Evolutionary conservation across 192 early-diverging fungal species (phyloP).

Genomic region (Gaertneriomyces semiglobifer): DNA sequence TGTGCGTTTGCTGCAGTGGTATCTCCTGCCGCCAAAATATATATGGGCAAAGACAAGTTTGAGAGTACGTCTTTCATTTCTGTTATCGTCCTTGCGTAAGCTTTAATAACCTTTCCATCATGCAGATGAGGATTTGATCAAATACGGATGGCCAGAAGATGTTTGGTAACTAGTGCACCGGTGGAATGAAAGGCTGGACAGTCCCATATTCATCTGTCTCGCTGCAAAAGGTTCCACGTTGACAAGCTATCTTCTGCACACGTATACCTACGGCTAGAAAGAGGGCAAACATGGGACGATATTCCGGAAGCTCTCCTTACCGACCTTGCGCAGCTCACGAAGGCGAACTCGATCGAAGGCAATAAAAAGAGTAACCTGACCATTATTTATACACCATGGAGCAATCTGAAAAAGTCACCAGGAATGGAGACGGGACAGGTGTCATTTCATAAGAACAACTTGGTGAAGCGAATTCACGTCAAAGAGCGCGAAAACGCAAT

Average conservation of each 20-base stretch:
- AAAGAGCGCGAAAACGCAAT: constrained; percentile 74
- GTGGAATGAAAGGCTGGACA: background rate
- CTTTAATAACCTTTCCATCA: background rate
- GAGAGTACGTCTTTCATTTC: constrained; percentile 62
- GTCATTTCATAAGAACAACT: constrained; percentile 74
- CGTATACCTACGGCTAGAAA: constrained; percentile 84
- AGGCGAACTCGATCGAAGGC: constrained; percentile 96
- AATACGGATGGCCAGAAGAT: constrained; percentile 91
- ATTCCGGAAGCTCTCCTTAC: constrained; percentile 70
- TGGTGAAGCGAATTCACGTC: constrained; percentile 81
- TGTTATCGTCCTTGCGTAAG: background rate
- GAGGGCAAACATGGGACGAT: constrained; percentile 67
- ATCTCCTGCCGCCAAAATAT: constrained; percentile 65
- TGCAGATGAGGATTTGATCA: constrained; percentile 84
- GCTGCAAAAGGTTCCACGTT: constrained; percentile 78
- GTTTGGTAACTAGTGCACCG: constrained; percentile 60
- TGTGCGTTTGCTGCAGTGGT: constrained; percentile 11
- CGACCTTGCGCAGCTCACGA: constrained; percentile 91
- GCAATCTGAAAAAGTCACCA: constrained; percentile 84
- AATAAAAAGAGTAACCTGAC: constrained; percentile 91
- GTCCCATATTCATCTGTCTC: background rate
- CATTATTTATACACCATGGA: constrained; percentile 84
- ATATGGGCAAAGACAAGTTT: constrained; percentile 98
- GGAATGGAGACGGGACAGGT: constrained; percentile 98
- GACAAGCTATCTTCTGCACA: constrained; percentile 97